Base-by-base conservation (phyloP, 2,329 filamentous ascomycete species). In the Massarina eburnea region DNA sequence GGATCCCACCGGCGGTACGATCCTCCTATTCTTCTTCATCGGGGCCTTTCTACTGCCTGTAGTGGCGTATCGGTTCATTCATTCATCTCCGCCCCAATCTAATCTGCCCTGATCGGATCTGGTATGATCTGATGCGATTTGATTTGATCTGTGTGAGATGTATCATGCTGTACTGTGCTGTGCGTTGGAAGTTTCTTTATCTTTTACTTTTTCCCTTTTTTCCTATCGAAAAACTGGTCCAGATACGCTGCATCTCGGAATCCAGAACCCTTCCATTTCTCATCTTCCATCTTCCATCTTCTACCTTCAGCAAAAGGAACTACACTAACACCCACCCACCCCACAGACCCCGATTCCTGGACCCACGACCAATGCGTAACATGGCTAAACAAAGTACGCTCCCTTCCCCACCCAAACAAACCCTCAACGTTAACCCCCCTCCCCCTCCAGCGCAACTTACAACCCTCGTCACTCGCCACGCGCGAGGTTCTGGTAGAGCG, bases 321-420 rank as follows among this genome's bases (percentile, higher is more conserved):
- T 17, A 20, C 39, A 2, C 21, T 41, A 18, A 15, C 27, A 46
- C 15, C 15, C 15, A 9, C 32, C 32, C 17, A 8, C 32, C 15
- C 30, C 5, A 40, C 46, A 84, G 83, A 86, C 52, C 84, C 84
- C 2, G 76, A 80, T 33, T 75, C 70, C 8, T 97, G 92, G 92
- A 90, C 89, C 0, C 77, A 79, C 45, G 85, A 90, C 38, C 89
- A 97, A 62, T 76, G 95, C 70, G 79, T 83, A 50, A 77, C 85
- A 61, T 97, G 91, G 91, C 75, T 97, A 40, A 82, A 83, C 36
- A 82, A 81, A 59, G 92, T 96, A 80, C 72, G 86, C 76, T 3
- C 26, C 5, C 40, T 32, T 15, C 22, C 20, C 24, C 17, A 18
- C 21, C 19, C 8, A 17, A 35, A 29, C 24, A 34, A 22, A 20